phyloP scores from a whole-genome alignment of 441 rosid genomes.

The Mallotus repandus region DNA sequence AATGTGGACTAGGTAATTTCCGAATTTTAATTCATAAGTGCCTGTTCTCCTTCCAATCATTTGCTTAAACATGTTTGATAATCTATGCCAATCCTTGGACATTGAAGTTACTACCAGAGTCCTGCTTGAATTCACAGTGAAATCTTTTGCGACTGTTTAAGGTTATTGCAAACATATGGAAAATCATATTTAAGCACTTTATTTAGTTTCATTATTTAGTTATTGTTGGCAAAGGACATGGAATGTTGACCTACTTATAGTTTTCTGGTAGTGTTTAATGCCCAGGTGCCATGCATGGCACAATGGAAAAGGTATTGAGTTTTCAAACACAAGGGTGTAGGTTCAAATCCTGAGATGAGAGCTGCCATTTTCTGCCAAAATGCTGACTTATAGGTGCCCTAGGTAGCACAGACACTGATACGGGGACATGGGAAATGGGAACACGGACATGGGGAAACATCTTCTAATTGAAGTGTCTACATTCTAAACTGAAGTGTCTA shows the following conservation, averaged over 20 bases:
- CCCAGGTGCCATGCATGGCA: neutral
- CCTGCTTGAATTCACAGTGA: neutral
- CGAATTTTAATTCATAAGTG: too few species aligned
- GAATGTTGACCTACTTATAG: neutral
- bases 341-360: neutral
- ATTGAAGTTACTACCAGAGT: neutral
- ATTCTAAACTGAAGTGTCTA: too few species aligned
- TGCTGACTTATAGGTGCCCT: neutral
- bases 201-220: neutral
- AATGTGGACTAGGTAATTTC: neutral
- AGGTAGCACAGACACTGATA: too few species aligned
- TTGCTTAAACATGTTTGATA: neutral
- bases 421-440: too few species aligned
- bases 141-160: neutral
- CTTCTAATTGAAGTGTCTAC: too few species aligned
- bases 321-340: neutral
- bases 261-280: neutral
- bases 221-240: neutral
- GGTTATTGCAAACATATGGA: neutral
- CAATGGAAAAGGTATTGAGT: neutral
- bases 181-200: neutral
- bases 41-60: neutral
- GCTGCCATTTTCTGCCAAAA: neutral
- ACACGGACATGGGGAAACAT: too few species aligned
- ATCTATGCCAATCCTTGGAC: neutral